Evolutionary conservation across 495 filamentous ascomycete species (phyloP), one percentile per base, ranked within the genome.

Genomic region (Tuber calosporum): DNA sequence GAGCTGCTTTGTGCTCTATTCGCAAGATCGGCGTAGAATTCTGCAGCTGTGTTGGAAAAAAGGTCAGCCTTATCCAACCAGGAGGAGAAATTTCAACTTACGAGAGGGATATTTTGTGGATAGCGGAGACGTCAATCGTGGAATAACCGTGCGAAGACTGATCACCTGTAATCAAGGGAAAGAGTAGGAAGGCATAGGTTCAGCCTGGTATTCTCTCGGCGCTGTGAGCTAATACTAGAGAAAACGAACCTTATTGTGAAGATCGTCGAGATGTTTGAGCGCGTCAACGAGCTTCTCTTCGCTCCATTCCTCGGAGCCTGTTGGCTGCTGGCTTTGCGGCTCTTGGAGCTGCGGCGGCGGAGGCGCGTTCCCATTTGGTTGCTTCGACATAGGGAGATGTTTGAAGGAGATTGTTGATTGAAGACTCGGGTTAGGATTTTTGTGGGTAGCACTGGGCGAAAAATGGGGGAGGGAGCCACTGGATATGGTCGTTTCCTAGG

Each of bases 141-240:
- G 79, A 67, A 80, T 80, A 45, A 80, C 78, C 34, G 78, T 80
- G 67, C 79, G 79, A 26, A 80, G 78, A 26, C 75, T 74, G 69
- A 80, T 80, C 41, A 80, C 26, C 79, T 79, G 67, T 41, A 39
- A n/a, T 26, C 17, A 40, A 66, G 58, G 66, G n/a, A 15, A 9
- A 7, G 26, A 30, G 11, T 11, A 5, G 11, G 26, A 26, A 45
- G 67, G 20, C 17, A 30, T 15, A 26, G n/a, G 19, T 69, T 69
- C 69, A 70, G 20, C 26, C 45, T 38, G 43, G 42, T 45, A 34
- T 69, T 69, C 34, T 26, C 67, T 45, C 39, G 39, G 68, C 37
- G 39, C 68, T 69, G 34, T 37, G 39, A 48, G 42, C 68, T n/a
- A 45, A 19, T 39, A 40, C 30, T 7, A 1, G 15, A 41, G 17